Base-by-base conservation (phyloP, 2,329 filamentous ascomycete species). In the Calonectria hawksworthii region DNA sequence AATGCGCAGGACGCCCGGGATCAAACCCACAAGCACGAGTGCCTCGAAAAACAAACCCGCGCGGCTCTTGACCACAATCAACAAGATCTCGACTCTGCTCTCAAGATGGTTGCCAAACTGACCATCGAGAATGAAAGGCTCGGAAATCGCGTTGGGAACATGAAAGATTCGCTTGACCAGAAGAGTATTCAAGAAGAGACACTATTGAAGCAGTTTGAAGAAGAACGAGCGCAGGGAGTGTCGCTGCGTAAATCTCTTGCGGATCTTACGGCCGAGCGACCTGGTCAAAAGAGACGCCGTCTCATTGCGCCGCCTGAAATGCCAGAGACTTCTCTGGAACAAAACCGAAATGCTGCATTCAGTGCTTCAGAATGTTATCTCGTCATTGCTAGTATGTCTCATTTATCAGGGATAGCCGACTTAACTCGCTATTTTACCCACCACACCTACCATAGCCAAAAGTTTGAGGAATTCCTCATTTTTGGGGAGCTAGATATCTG, bases 401-500 rank as follows among this genome's bases (percentile, higher is more conserved):
- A 28, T 14, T 61, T 61, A 3, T 38, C 14, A 2, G 4, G 41
- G 2, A 41, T 61, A 9, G 4, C 34, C 14, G 28, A 41, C 9
- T 6, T 61, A 4, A 10, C 2, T 11, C 7, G 18, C 38, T 26
- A 38, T 5, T n/a, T 61, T 23, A 2, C 10, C 23, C 14, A 9
- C 3, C n/a, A 23, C n/a, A 0, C 44, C 1, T 5, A 16, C 2
- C 5, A 38, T 14, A 23, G 41, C n/a, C 3, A 11, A 1, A n/a
- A 2, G 6, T 61, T 38, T 26, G 3, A 38, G 9, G 13, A 41
- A 2, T 61, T 61, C 6, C 56, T 61, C n/a, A 14, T 26, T 3
- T 14, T 3, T 10, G 56, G 56, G 3, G 16, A 4, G 13, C 7
- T 41, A 9, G 4, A 61, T 34, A 10, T 21, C 1, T 61, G 56